Evolutionary conservation across 2,329 filamentous ascomycete species (phyloP), one percentile per base, ranked within the genome.

Genomic region (Pseudogymnoascus sp.): DNA sequence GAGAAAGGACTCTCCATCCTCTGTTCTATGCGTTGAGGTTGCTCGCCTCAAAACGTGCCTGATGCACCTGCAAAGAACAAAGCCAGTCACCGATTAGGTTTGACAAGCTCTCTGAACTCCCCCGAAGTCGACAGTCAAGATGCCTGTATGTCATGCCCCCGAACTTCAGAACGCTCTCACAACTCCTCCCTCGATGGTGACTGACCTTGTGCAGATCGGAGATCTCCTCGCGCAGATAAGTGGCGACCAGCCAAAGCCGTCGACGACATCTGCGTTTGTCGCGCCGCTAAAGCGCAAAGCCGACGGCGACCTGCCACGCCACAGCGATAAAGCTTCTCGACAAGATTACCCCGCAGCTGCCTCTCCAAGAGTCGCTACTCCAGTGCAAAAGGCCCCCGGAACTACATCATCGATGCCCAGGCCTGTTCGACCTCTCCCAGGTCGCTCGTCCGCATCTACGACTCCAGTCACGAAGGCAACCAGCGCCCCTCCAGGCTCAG

Each of bases 141-240:
- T 58, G 57, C 34, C 57, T n/a, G 57, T 58, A 58, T 58, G 57
- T 41, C n/a, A 58, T 41, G 16, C 34, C 7, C 20, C 8, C 32
- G 6, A 43, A 16, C 20, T 60, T 60, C 22, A 35, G 41, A 54
- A 59, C 47, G 25, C 12, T 54, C 6, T 54, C 47, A 54, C 47
- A 32, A 32, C 47, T 32, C 18, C n/a, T 54, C 28, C 43, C 47
- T 62, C 47, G 58, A 66, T 54, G 47, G 28, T n/a, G n/a, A 62
- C 62, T 66, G 66, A 67, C 60, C 62, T 61, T 50, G 18, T 64
- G 43, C 62, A 81, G 79, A 83, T 84, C 66, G 74, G 78, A 63
- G 81, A 84, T 65, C 74, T 84, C n/a, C 76, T 84, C 34, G 84
- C 82, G 65, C 80, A 83, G 70, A 87, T 87, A 65, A 81, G 77